Evolutionary conservation across 139 green algal species (phyloP).

Genomic region (Tetraselmis striata): DNA sequence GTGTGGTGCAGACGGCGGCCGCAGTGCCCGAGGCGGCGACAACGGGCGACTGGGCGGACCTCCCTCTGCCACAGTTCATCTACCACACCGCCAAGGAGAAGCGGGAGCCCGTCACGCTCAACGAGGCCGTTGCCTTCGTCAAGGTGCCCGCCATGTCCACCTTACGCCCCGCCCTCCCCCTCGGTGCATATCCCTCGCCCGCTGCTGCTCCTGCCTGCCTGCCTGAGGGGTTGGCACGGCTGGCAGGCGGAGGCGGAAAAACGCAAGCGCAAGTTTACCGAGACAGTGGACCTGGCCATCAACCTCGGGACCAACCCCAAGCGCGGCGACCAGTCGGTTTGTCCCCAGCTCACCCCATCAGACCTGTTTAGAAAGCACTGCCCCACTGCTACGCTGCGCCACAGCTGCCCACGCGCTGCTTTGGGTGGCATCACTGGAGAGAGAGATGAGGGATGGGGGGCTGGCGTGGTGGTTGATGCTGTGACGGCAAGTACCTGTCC

Average conservation of each 20-base stretch:
- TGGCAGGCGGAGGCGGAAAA: neutral
- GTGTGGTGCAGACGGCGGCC: too few species aligned
- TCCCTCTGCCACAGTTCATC: neutral
- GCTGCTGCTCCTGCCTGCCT: too few species aligned
- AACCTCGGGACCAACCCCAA: slow-evolving; percentile 55
- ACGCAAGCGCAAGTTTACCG: slow-evolving; percentile 38
- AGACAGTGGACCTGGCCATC: slow-evolving; percentile 56
- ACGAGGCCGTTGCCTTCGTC: neutral
- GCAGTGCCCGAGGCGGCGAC: too few species aligned
- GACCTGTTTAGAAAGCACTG: too few species aligned
- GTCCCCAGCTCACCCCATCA: too few species aligned
- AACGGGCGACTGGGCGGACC: neutral
- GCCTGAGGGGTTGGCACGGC: too few species aligned
- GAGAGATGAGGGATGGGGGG: neutral
- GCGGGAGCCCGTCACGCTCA: neutral
- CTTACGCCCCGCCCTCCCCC: too few species aligned
- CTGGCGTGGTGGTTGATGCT: neutral
- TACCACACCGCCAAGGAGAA: neutral
- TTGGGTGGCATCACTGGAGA: too few species aligned
- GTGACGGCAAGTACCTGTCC: too few species aligned
- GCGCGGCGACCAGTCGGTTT: slow-evolving; percentile 70
- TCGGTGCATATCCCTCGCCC: too few species aligned
- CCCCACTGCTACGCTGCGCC: too few species aligned
- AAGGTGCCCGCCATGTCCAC: neutral
- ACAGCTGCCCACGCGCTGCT: too few species aligned